Percentiles rank a stretch among this genome's conserved stretches.
These are phyloP conservation scores for Luffa aegyptiaca DNA, from an alignment of 306 rosid species.

Conservation along the genomic window DNA sequence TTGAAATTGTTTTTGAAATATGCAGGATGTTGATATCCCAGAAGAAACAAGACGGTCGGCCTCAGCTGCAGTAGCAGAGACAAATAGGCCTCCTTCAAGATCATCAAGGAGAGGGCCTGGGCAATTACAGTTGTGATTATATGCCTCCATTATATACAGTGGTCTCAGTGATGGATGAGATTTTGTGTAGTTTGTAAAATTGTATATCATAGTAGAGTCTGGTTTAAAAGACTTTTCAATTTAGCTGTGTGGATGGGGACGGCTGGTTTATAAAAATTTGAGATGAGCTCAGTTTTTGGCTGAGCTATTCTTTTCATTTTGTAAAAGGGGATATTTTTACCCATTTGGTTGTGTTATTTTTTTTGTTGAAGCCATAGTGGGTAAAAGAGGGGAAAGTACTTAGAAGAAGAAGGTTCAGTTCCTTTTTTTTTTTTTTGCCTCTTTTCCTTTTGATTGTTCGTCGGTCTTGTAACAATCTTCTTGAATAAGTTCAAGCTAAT, in stretches of 20 bases:
- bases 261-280: conserved; percentile 17
- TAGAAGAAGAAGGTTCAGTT: conserved; percentile 17
- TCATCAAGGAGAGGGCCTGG: conserved; percentile 49
- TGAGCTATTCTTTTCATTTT: conserved; percentile 63
- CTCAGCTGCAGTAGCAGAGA: conserved; percentile 24
- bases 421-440: no score
- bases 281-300: conserved; percentile 34
- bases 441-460: background rate
- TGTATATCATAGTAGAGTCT: conserved; percentile 77
- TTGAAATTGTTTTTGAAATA: background rate
- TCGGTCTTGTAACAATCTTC: conserved; percentile 7
- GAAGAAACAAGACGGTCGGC: conserved; percentile 35
- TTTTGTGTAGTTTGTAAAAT: conserved; percentile 56
- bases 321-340: conserved; percentile 29
- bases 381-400: conserved; percentile 20
- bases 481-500: conserved; percentile 7
- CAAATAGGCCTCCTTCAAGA: conserved; percentile 40
- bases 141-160: conserved; percentile 2
- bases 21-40: conserved; percentile 45
- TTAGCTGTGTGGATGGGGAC: conserved; percentile 8
- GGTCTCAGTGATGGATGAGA: background rate
- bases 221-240: background rate
- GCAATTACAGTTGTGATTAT: conserved; percentile 33
- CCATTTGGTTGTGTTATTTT: conserved; percentile 75
- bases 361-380: conserved; percentile 25